A percentile compares a stretch with the other conserved stretches of the same genome.
These are phyloP conservation scores for Botrytis elliptica DNA, from an alignment of 2,329 filamentous ascomycete species.

Conservation along the genomic window DNA sequence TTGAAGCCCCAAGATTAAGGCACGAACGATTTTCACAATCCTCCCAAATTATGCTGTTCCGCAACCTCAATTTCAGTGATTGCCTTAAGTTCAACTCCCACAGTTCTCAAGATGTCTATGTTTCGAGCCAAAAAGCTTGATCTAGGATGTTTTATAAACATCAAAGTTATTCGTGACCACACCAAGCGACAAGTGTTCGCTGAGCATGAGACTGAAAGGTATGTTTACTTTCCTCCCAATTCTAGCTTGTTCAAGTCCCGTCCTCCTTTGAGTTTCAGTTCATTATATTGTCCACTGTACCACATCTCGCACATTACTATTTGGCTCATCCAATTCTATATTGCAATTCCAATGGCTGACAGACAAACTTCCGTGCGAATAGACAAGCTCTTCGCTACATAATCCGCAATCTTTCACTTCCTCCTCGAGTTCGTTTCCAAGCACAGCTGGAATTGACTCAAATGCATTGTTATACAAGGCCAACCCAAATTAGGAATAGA, in stretches of 20 bases:
- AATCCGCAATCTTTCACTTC: constrained; percentile 86
- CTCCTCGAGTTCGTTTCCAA: constrained; percentile 78
- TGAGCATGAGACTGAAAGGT: constrained; percentile 82
- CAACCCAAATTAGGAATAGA: constrained; percentile 90
- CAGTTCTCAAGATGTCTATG: constrained; percentile 64
- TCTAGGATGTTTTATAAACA: constrained; percentile 82
- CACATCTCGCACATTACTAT: background rate
- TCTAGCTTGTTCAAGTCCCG: background rate
- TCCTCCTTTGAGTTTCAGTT: background rate
- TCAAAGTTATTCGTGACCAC: constrained; percentile 86
- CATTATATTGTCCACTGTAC: background rate
- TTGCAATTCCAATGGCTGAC: constrained; percentile 11
- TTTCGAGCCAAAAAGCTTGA: constrained; percentile 91
- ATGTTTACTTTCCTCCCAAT: constrained; percentile 16
- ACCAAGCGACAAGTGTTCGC: constrained; percentile 94
- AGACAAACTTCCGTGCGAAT: constrained; percentile 14
- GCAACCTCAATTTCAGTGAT: background rate
- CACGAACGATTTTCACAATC: background rate
- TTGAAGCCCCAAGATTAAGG: background rate
- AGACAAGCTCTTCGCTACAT: constrained; percentile 94
- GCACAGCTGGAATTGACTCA: constrained; percentile 90
- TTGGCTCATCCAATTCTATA: background rate
- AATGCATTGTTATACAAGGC: constrained; percentile 94
- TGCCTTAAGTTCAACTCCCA: background rate
- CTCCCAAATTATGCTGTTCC: background rate